Evolutionary conservation across 2,329 filamentous ascomycete species (phyloP), one percentile per base, ranked within the genome.

Genomic region (Colletotrichum chlorophyti): DNA sequence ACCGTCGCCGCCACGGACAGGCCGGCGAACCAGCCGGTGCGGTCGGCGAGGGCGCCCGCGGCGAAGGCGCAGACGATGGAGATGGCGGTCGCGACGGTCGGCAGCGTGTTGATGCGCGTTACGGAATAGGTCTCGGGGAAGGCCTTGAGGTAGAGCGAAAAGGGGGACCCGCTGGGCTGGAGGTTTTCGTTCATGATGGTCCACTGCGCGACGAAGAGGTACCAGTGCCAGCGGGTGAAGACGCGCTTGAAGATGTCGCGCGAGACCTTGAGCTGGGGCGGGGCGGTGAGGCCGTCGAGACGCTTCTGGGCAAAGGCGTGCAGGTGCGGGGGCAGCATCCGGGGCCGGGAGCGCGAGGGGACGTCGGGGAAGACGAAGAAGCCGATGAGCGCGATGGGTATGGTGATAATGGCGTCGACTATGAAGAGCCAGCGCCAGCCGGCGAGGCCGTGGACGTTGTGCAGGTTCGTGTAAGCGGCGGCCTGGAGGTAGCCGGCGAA

Each of bases 381-480:
- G 17, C 77, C 78, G 32, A 83, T 69, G 4, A 84, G 58, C 0
- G 81, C 80, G 12, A 86, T 78, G 0, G 80, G 82, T 4, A 86
- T 72, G 2, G 80, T 83, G 65, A 85, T 84, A 21, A 83, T 73
- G 1, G 81, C 81, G 59, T 85, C 83, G n/a, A 87, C 83, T 10
- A 86, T 79, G 48, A 86, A 86, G 0, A 85, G 69, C 82, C 78
- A 81, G 53, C 74, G 67, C 80, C 80, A 83, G 0, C 82, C 82
- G 0, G 78, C 70, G 65, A 82, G 72, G 0, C 81, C 82, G 7
- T 67, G 68, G 1, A 78, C 74, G 1, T 79, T 78, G 24, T 82
- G 78, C 0, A 85, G 72, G 46, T 82, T 81, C 65, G 84, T 82
- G 1, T 80, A 79, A 1, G 79, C 82, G 1, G 81, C 82, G 1